Percentiles rank a stretch among this genome's conserved stretches.
These are phyloP conservation scores for Collybiopsis confluens DNA, from an alignment of 768 basidiomycete genomes.

Conservation along the genomic window DNA sequence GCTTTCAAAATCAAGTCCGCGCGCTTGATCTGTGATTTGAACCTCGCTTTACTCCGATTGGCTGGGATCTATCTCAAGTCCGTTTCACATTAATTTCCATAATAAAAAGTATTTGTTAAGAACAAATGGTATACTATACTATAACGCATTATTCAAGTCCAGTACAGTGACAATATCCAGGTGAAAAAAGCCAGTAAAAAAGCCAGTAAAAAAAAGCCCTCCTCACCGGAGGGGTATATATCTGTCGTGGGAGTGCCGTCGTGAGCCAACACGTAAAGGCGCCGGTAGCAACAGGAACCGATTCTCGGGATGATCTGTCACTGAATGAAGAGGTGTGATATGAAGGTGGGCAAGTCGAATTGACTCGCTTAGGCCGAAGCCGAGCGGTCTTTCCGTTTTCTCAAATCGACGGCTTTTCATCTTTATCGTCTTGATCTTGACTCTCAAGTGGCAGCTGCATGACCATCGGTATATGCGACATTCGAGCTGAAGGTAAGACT, in stretches of 20 bases:
- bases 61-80: slow-evolving; percentile 35
- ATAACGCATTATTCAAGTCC: too few relatives aligned
- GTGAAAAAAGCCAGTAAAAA: slow-evolving; percentile 2
- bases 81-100: slow-evolving; percentile 5
- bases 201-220: neutral
- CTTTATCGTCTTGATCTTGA: neutral
- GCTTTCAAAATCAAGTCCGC: slow-evolving; percentile 6
- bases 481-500: neutral
- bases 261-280: slow-evolving; percentile 38
- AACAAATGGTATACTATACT: too few relatives aligned
- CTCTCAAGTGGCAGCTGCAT: neutral
- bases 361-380: neutral
- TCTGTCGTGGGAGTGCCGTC: slow-evolving; percentile 42
- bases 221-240: slow-evolving; percentile 4
- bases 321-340: slow-evolving; percentile 25
- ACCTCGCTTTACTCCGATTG: neutral
- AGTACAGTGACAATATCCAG: too few relatives aligned
- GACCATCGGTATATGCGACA: neutral
- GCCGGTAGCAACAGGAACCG: slow-evolving; percentile 48
- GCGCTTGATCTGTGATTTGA: neutral
- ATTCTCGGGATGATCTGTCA: slow-evolving; percentile 37
- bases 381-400: neutral
- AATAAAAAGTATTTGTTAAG: too few relatives aligned
- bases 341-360: slow-evolving; percentile 37
- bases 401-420: neutral